These are phyloP conservation scores for Forsythia suspensa DNA, from an alignment of 257 asterid species.

Conservation along the genomic window DNA sequence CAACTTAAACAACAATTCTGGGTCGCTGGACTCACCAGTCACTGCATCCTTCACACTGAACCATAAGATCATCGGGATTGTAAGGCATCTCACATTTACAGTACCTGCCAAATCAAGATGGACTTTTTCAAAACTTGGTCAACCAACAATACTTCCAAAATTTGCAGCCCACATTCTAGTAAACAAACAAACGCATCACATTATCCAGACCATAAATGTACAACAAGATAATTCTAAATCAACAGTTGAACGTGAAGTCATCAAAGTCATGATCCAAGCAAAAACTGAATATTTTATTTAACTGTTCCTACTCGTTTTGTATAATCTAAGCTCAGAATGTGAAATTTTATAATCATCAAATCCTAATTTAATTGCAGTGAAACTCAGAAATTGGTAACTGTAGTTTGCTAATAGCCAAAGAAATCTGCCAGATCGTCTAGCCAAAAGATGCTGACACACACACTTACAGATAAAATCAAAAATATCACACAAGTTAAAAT, in stretches of 20 bases:
- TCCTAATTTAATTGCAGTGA: not conserved
- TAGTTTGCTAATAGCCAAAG: conserved; percentile 1
- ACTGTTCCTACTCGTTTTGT: not conserved
- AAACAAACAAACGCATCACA: not conserved
- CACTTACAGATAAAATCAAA: not conserved
- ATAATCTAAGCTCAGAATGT: not conserved
- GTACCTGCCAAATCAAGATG: conserved; percentile 52
- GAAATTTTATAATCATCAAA: conserved; percentile 3
- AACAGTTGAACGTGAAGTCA: not conserved
- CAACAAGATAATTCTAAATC: not conserved
- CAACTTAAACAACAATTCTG: conserved; percentile 14
- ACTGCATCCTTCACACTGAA: conserved; percentile 89
- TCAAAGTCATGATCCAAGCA: conserved; percentile 6
- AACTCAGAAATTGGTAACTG: not conserved
- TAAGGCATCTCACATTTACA: conserved; percentile 99
- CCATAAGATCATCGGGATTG: conserved; percentile 96
- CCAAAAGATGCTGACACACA: not conserved
- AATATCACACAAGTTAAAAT: not conserved
- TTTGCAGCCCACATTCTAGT: not conserved
- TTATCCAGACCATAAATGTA: conserved; percentile 3
- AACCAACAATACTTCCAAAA: conserved; percentile 4
- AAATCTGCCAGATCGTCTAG: not conserved
- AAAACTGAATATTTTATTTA: not conserved
- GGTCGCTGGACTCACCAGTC: conserved; percentile 69
- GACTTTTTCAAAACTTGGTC: conserved; percentile 5